phyloP scores from a whole-genome alignment of 495 filamentous ascomycete species.

The Copromyces sp. region DNA sequence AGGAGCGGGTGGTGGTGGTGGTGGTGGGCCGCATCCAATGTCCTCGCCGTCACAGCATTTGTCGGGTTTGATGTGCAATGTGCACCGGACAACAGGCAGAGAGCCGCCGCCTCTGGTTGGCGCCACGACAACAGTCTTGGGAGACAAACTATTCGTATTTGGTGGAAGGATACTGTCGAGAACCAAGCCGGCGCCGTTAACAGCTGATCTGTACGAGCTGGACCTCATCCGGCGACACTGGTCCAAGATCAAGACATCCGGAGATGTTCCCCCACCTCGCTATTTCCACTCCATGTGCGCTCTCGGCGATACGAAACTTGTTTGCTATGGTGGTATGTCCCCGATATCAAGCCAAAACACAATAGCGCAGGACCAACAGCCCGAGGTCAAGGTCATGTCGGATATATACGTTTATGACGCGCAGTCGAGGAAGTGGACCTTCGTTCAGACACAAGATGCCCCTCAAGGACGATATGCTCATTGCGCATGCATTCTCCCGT shows the following conservation, averaged over 20 bases:
- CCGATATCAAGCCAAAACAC: slow-evolving; percentile 49
- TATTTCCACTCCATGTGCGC: slow-evolving; percentile 96
- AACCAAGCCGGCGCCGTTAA: slow-evolving; percentile 66
- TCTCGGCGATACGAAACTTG: slow-evolving; percentile 87
- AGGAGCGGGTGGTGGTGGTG: slow-evolving; percentile 32
- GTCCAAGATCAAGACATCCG: slow-evolving; percentile 74
- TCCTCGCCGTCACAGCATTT: slow-evolving; percentile 48
- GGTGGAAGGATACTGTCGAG: slow-evolving; percentile 81
- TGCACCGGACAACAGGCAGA: slow-evolving; percentile 77
- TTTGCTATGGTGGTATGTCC: slow-evolving; percentile 98
- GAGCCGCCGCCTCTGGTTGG: slow-evolving; percentile 89
- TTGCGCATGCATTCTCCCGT: slow-evolving; percentile 87
- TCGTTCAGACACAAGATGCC: slow-evolving; percentile 64
- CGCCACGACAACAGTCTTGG: slow-evolving; percentile 87
- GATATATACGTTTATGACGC: slow-evolving; percentile 97
- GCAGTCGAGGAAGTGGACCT: slow-evolving; percentile 74
- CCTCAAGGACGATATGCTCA: slow-evolving; percentile 95
- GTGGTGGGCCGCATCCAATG: slow-evolving; percentile 31
- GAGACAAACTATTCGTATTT: slow-evolving; percentile 93
- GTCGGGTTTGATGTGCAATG: slow-evolving; percentile 87
- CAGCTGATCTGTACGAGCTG: slow-evolving; percentile 82
- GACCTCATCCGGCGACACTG: slow-evolving; percentile 87
- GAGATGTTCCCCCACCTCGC: slow-evolving; percentile 78
- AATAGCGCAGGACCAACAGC: slow-evolving; percentile 54
- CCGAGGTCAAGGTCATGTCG: slow-evolving; percentile 93